Conservation (phyloP, 108 stramenopile genomes). For the Aurantiochytrium sp. region DNA sequence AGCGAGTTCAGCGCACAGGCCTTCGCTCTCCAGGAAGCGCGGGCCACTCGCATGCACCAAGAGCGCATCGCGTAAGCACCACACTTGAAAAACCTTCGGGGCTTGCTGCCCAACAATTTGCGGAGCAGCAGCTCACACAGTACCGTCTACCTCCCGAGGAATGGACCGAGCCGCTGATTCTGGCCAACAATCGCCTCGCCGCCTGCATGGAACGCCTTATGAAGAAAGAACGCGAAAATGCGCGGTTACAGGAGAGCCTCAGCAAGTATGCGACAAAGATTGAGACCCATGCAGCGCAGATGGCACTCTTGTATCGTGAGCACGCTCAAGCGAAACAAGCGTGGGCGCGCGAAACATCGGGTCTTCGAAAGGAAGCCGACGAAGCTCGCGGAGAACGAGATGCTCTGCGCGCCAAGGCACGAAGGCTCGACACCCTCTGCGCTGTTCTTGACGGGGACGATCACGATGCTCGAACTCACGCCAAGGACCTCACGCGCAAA, state of each 20-base stretch:
- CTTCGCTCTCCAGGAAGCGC: background rate
- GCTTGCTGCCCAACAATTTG: slow-evolving; percentile 26
- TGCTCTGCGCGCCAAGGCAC: slow-evolving; percentile 28
- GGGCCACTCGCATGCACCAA: background rate
- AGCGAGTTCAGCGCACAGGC: background rate
- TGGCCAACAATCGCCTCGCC: slow-evolving; percentile 40
- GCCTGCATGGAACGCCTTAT: slow-evolving; percentile 46
- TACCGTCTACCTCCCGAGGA: slow-evolving; percentile 48
- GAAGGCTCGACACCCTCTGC: slow-evolving; percentile 36
- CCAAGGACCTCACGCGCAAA: slow-evolving; percentile 36
- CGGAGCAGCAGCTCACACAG: slow-evolving; percentile 18
- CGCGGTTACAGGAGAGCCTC: slow-evolving; percentile 29
- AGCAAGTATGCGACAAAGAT: slow-evolving; percentile 34
- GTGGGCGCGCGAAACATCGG: background rate
- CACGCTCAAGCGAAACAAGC: slow-evolving; percentile 18
- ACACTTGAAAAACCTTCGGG: background rate
- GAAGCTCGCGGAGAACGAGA: slow-evolving; percentile 35
- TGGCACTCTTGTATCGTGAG: slow-evolving; percentile 35
- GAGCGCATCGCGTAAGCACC: background rate
- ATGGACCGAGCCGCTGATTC: slow-evolving; percentile 44
- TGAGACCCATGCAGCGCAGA: slow-evolving; percentile 29
- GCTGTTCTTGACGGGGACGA: slow-evolving; percentile 29
- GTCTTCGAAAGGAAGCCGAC: slow-evolving; percentile 16
- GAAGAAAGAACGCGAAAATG: slow-evolving; percentile 35
- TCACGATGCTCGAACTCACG: background rate